Evolutionary conservation across 1,139 yeast genomes (phyloP).

Genomic region (Pichia sp.): DNA sequence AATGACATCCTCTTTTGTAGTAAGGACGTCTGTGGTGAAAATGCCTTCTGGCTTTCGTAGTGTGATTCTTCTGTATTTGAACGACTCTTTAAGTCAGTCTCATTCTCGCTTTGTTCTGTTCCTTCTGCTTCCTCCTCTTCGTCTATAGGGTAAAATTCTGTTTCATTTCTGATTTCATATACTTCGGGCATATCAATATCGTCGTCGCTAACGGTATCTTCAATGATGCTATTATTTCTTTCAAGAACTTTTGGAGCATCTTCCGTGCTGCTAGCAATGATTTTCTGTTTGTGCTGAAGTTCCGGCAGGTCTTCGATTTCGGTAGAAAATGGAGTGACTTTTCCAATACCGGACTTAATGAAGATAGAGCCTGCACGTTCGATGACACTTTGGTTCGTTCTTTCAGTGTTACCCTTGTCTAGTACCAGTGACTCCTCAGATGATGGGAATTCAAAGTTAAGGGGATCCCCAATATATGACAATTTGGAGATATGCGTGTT

Average conservation of each 20-base stretch:
- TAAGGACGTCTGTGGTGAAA: neutral
- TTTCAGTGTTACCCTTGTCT: neutral
- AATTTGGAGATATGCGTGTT: conserved; percentile 14
- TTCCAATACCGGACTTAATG: conserved; percentile 18
- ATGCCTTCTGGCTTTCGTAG: neutral
- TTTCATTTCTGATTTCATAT: neutral
- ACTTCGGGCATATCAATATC: neutral
- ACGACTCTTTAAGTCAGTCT: neutral
- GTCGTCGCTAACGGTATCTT: neutral
- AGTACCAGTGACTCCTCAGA: neutral
- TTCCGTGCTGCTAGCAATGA: neutral
- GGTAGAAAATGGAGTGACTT: conserved; percentile 17
- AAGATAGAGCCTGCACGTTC: conserved; percentile 20
- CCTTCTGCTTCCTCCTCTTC: neutral
- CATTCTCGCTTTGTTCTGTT: neutral
- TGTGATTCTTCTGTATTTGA: conserved; percentile 9
- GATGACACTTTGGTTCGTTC: neutral
- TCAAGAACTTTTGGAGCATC: neutral
- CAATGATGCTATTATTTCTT: neutral
- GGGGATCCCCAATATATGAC: conserved; percentile 21
- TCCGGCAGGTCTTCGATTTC: neutral
- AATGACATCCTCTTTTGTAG: conserved; percentile 10
- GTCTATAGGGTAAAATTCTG: neutral
- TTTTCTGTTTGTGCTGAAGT: neutral
- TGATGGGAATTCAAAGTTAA: conserved; percentile 16